Base-by-base conservation (phyloP, 768 basidiomycete genomes). In the Pleurotus cornucopiae region DNA sequence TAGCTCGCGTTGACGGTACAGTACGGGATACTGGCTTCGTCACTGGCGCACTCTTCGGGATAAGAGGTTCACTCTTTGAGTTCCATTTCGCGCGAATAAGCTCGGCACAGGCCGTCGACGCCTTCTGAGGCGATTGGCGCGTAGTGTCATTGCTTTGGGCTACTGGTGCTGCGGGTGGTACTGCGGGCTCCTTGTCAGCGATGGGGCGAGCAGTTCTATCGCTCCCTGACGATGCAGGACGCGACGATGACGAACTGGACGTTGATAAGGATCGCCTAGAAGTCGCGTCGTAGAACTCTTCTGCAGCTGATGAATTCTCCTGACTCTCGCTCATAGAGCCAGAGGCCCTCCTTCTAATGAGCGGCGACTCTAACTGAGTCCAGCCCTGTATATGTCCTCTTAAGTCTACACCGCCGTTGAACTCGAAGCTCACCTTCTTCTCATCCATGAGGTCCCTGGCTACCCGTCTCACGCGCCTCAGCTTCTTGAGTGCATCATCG, bases 361-460 rank as follows among this genome's bases (percentile, higher is more conserved):
- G 30, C 30, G 30, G 30, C 30, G 30, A 34, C 30, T 34, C 30
- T 34, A 34, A 9, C 30, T 34, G 30, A 34, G 11, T 34, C 30
- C 30, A 34, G 9, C 30, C 30, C 30, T 34, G 30, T 34, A 11
- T 34, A 34, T 34, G 30, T 34, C 30, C 30, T 34, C 30, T 34
- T 34, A 34, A 34, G 30, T 34, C 30, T 11, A 34, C 30, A 9
- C 30, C 6, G 7, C 23, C 2, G 30, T 34, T 34, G 11, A 34
- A 34, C 30, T 34, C 30, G 30, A 34, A 63, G 62, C 75, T 68
- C 64, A 75, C 73, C 45, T 70, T 68, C 56, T 26, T 54, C 47
- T 79, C 76, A 25, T 73, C 67, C 13, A 81, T 49, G 25, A 82
- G 64, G 57, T 76, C 72, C 39, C 67, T 62, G 54, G 81, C 67